Percentiles rank a stretch among this genome's conserved stretches.
phyloP scores from a whole-genome alignment of 345 rosid species.

The Trapa bicornis region DNA sequence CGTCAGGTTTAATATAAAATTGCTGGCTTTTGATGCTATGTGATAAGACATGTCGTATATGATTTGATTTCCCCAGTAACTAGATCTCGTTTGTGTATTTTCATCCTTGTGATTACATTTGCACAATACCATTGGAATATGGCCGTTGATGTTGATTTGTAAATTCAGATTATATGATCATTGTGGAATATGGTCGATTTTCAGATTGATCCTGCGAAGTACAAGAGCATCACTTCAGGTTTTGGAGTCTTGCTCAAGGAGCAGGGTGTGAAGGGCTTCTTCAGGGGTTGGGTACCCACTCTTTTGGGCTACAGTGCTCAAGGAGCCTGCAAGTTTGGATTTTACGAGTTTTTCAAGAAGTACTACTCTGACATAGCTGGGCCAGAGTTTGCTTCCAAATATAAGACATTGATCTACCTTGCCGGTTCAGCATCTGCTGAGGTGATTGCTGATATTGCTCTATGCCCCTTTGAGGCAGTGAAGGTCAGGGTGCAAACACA shows the following conservation, averaged over 20 bases:
- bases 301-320: conserved; percentile 86
- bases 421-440: conserved; percentile 57
- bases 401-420: conserved; percentile 79
- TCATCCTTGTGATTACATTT: background rate
- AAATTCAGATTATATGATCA: background rate
- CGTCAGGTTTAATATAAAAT: too few relatives aligned
- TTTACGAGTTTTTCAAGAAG: conserved; percentile 84
- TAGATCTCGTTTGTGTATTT: background rate
- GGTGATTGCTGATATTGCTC: conserved; percentile 57
- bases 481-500: too few relatives aligned
- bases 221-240: conserved; percentile 64
- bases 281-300: conserved; percentile 30
- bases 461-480: conserved; percentile 36
- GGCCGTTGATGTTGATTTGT: background rate
- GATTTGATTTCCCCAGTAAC: background rate
- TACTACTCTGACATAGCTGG: conserved; percentile 90
- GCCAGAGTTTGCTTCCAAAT: conserved; percentile 72
- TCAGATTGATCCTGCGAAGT: conserved; percentile 82
- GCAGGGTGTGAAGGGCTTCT: too few relatives aligned
- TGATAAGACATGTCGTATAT: background rate
- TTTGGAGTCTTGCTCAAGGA: conserved; percentile 69
- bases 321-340: conserved; percentile 85
- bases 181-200: conserved; percentile 5
- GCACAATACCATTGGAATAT: background rate
- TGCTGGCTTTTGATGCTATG: too few relatives aligned